phyloP scores from a whole-genome alignment of 768 basidiomycete genomes.

The Psilocybe cubensis region DNA sequence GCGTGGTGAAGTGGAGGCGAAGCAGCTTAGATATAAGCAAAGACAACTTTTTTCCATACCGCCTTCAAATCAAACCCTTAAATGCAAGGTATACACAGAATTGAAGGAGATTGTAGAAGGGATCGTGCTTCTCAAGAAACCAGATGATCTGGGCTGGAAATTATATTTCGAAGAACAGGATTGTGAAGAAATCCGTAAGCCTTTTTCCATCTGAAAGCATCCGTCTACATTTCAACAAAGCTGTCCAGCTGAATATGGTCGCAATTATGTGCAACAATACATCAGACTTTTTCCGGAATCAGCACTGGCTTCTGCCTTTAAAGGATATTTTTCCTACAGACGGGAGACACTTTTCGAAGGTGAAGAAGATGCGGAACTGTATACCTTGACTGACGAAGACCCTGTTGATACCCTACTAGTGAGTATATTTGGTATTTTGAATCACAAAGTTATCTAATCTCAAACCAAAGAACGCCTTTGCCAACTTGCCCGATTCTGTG shows the following conservation, averaged over 20 bases:
- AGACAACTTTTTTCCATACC: constrained; percentile 67
- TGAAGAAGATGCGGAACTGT: constrained; percentile 40
- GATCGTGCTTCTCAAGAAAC: constrained; percentile 72
- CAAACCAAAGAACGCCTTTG: constrained; percentile 55
- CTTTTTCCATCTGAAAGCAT: neutral
- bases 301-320: constrained; percentile 58
- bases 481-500: constrained; percentile 55
- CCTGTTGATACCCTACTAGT: constrained; percentile 68
- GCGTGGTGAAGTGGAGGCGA: constrained; percentile 78
- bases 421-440: constrained; percentile 22
- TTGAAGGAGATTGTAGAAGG: constrained; percentile 77
- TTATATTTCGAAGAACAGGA: constrained; percentile 78
- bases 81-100: constrained; percentile 55
- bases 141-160: constrained; percentile 84
- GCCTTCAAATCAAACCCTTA: constrained; percentile 36
- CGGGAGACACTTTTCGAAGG: constrained; percentile 42
- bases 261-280: constrained; percentile 59
- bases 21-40: constrained; percentile 68
- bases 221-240: neutral
- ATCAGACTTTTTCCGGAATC: constrained; percentile 66
- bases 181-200: constrained; percentile 64
- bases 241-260: constrained; percentile 62
- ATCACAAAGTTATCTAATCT: neutral
- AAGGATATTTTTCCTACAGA: constrained; percentile 70
- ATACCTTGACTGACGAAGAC: constrained; percentile 45